Conservation (phyloP, 2,329 filamentous ascomycete species). For the Monosporascus sp. region DNA sequence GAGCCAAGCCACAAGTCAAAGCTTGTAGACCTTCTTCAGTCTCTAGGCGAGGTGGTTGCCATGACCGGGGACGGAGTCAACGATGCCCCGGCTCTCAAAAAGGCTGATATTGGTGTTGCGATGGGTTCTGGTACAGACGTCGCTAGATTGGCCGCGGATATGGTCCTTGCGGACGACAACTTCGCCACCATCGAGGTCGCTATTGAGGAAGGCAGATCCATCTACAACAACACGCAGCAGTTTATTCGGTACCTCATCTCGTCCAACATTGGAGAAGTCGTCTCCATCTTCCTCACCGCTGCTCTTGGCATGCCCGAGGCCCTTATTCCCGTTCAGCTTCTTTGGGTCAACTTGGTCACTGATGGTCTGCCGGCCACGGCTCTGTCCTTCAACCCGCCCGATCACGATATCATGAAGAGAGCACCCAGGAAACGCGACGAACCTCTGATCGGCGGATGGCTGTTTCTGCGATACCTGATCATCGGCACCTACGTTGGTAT, state of each 20-base stretch:
- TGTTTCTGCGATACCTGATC: slow-evolving; percentile 96
- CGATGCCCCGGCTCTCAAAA: slow-evolving; percentile 95
- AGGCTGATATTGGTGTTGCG: slow-evolving; percentile 96
- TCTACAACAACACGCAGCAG: slow-evolving; percentile 99
- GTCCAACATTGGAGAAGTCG: slow-evolving; percentile 97
- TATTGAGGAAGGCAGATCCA: slow-evolving; percentile 93
- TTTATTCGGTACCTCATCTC: slow-evolving; percentile 99
- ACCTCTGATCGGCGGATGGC: slow-evolving; percentile 85
- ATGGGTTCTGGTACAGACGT: slow-evolving; percentile 99
- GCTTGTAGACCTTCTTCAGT: slow-evolving; percentile 92
- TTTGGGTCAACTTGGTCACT: slow-evolving; percentile 98
- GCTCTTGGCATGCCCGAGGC: slow-evolving; percentile 97
- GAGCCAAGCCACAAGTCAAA: slow-evolving; percentile 97
- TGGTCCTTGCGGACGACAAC: slow-evolving; percentile 98
- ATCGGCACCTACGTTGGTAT: slow-evolving; percentile 93
- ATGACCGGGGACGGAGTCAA: slow-evolving; percentile 99
- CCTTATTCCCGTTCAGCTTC: slow-evolving; percentile 89
- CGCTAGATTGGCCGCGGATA: slow-evolving; percentile 91
- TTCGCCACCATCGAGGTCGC: slow-evolving; percentile 96
- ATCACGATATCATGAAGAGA: slow-evolving; percentile 95
- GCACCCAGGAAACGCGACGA: slow-evolving; percentile 89
- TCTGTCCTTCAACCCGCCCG: slow-evolving; percentile 96
- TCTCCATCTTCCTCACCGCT: slow-evolving; percentile 96
- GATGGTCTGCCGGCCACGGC: slow-evolving; percentile 95
- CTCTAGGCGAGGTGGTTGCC: slow-evolving; percentile 87